Conservation (phyloP, 2,329 filamentous ascomycete species). For the Aspergillus ochraceus region DNA sequence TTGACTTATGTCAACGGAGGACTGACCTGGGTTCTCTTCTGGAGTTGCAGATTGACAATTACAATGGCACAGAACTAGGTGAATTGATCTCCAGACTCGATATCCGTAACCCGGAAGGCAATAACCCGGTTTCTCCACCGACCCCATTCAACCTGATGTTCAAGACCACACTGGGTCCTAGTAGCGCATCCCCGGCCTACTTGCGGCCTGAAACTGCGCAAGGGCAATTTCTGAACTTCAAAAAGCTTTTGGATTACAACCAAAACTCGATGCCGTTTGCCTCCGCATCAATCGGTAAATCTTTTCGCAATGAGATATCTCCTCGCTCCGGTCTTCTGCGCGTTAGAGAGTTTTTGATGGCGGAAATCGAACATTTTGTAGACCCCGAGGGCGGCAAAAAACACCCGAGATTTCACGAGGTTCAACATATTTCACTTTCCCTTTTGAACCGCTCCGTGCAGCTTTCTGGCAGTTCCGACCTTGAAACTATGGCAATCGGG, state of each 20-base stretch:
- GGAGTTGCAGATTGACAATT: conserved; percentile 85
- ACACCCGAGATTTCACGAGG: conserved; percentile 81
- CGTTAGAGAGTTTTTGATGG: conserved; percentile 97
- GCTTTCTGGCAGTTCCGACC: too few relatives aligned
- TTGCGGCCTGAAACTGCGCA: conserved; percentile 94
- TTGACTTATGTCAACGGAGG: not conserved
- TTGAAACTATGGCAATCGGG: too few relatives aligned
- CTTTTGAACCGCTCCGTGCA: too few relatives aligned
- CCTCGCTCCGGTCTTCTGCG: conserved; percentile 86
- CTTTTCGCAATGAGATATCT: conserved; percentile 97
- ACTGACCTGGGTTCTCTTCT: not conserved
- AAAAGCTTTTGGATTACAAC: conserved; percentile 95
- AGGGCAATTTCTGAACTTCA: conserved; percentile 96
- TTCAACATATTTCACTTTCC: too few relatives aligned
- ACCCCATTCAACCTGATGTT: conserved; percentile 99
- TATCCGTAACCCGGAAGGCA: conserved; percentile 82
- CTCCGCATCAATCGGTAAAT: conserved; percentile 95
- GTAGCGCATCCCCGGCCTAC: conserved; percentile 80
- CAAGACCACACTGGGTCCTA: conserved; percentile 89
- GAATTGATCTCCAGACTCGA: conserved; percentile 87
- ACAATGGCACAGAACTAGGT: conserved; percentile 80
- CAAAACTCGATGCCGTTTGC: conserved; percentile 94
- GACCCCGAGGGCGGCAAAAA: conserved; percentile 95
- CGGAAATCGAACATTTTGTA: conserved; percentile 97
- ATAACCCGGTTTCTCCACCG: conserved; percentile 73